Evolutionary conservation across 1,284 basidiomycete genomes (phyloP).

Genomic region (Cryptococcus sp.): DNA sequence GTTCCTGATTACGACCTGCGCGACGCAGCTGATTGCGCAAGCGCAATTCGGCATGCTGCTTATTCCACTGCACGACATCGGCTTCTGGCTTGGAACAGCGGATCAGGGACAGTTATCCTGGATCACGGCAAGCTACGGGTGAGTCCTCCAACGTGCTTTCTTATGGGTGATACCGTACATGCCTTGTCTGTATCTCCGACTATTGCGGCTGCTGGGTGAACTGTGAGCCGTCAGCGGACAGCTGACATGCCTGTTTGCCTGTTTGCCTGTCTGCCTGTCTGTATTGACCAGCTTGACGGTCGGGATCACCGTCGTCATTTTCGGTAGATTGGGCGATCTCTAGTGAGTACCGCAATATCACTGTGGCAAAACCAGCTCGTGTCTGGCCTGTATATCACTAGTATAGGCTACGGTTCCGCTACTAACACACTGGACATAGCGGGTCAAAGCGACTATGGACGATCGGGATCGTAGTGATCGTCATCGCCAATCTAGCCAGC

Average conservation of each 20-base stretch:
- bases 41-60: slow-evolving; percentile 33
- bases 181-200: background rate
- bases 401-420: too few species aligned
- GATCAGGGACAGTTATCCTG: slow-evolving; percentile 31
- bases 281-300: slow-evolving; percentile 28
- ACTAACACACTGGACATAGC: slow-evolving; percentile 5
- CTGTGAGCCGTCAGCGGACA: too few species aligned
- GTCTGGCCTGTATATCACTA: background rate
- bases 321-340: slow-evolving; percentile 34
- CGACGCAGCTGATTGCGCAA: slow-evolving; percentile 33
- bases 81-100: slow-evolving; percentile 23
- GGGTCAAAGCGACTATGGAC: slow-evolving; percentile 24
- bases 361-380: background rate
- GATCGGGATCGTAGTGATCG: slow-evolving; percentile 14
- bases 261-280: too few species aligned
- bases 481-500: slow-evolving; percentile 20
- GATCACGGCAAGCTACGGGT: slow-evolving; percentile 32
- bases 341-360: slow-evolving; percentile 16
- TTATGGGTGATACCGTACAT: background rate
- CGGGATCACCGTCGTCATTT: slow-evolving; percentile 34
- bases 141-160: background rate
- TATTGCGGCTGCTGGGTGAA: too few species aligned
- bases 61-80: slow-evolving; percentile 31
- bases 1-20: slow-evolving; percentile 27
- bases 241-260: background rate